phyloP scores from a whole-genome alignment of 2,329 filamentous ascomycete genomes.

The Cordyceps sp. region DNA sequence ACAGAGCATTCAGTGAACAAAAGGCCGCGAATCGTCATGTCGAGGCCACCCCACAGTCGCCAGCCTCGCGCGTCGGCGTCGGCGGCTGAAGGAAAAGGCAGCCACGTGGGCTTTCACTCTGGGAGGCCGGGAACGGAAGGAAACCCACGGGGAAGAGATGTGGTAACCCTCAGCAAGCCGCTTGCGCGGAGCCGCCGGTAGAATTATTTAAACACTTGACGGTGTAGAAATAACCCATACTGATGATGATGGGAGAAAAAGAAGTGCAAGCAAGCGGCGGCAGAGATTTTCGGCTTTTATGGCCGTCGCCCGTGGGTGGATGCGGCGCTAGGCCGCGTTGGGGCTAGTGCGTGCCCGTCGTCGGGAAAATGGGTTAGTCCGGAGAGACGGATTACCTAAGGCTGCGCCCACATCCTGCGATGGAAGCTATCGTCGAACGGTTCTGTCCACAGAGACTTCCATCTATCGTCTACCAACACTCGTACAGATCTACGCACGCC shows the following conservation, averaged over 20 bases:
- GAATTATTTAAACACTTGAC: constrained; percentile 31
- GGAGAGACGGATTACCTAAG: too few species aligned
- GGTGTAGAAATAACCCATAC: constrained; percentile 30
- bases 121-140: constrained; percentile 39
- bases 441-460: too few species aligned
- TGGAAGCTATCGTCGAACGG: too few species aligned
- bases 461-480: too few species aligned
- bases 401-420: too few species aligned
- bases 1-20: too few species aligned
- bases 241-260: constrained; percentile 24
- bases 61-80: constrained; percentile 20
- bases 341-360: neutral
- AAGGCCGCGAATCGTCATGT: constrained; percentile 13
- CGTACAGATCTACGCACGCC: too few species aligned
- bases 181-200: constrained; percentile 31
- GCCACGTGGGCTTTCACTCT: constrained; percentile 26
- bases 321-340: neutral
- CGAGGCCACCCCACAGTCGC: constrained; percentile 35
- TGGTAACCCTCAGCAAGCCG: constrained; percentile 38
- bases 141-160: constrained; percentile 25
- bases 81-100: constrained; percentile 29
- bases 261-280: constrained; percentile 3
- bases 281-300: constrained; percentile 5
- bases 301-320: neutral
- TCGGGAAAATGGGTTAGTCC: neutral